Evolutionary conservation across 108 stramenopile genomes (phyloP).

Genomic region (Cyclotella distinguenda): DNA sequence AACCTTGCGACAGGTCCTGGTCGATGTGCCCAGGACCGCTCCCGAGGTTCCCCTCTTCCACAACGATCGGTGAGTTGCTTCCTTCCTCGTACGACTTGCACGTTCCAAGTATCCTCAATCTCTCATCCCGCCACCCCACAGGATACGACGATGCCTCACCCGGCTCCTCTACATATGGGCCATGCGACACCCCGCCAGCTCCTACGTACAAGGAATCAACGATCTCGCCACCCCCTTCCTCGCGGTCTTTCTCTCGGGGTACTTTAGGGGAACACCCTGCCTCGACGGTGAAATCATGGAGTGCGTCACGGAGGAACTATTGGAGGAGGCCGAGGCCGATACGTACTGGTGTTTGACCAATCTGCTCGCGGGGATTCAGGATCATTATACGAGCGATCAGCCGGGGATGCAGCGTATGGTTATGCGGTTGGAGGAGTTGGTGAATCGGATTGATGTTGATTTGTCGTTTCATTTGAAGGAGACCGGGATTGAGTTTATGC

Average conservation of each 20-base stretch:
- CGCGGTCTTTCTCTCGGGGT: constrained; percentile 84
- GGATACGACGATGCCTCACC: constrained; percentile 74
- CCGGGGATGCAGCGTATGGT: constrained; percentile 98
- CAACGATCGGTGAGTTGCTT: too few species aligned
- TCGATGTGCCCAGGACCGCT: constrained; percentile 95
- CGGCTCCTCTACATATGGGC: constrained; percentile 96
- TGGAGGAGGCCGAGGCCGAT: constrained; percentile 93
- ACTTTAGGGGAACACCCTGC: constrained; percentile 62
- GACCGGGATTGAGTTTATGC: constrained; percentile 86
- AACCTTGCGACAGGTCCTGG: constrained; percentile 92
- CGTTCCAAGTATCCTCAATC: too few species aligned
- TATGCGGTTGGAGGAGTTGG: constrained; percentile 89
- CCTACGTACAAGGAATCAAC: constrained; percentile 98
- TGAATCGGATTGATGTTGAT: constrained; percentile 89
- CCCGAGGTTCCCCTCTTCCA: constrained; percentile 93
- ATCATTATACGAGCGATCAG: constrained; percentile 97
- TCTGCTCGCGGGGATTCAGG: constrained; percentile 94
- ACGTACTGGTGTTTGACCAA: constrained; percentile 97
- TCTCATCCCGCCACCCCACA: too few species aligned
- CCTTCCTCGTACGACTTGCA: too few species aligned
- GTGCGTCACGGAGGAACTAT: constrained; percentile 58
- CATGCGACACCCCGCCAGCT: constrained; percentile 93
- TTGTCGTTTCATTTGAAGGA: constrained; percentile 77
- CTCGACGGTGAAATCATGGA: constrained; percentile 64
- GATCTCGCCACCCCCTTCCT: constrained; percentile 94